phyloP scores from a whole-genome alignment of 371 early-diverging fungal genomes.

The Thermomucor indicae-seudaticae region DNA sequence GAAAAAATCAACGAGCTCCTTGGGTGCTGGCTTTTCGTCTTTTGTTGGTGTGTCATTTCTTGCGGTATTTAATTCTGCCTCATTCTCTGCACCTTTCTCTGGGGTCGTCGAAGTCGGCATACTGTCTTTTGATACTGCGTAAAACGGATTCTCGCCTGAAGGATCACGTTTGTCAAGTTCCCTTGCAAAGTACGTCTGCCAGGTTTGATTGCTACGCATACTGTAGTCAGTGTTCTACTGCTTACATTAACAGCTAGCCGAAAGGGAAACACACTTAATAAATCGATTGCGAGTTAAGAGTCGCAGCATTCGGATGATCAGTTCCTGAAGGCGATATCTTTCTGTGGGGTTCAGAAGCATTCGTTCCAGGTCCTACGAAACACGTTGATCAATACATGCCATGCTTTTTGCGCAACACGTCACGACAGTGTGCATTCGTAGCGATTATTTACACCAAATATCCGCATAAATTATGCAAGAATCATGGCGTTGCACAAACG shows the following conservation, averaged over 20 bases:
- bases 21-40: not conserved
- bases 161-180: slow-evolving; percentile 48
- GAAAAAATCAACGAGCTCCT: slow-evolving; percentile 26
- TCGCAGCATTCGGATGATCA: slow-evolving; percentile 38
- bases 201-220: slow-evolving; percentile 45
- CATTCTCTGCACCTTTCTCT: slow-evolving; percentile 1
- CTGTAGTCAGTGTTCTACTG: not conserved
- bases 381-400: not conserved
- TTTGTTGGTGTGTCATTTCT: slow-evolving; percentile 1
- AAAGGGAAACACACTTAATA: slow-evolving; percentile 26
- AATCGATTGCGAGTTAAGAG: slow-evolving; percentile 34
- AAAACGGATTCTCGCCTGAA: slow-evolving; percentile 27
- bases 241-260: not conserved
- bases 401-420: not conserved
- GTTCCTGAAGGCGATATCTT: slow-evolving; percentile 29
- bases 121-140: too few species aligned
- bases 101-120: not conserved
- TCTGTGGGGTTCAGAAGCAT: slow-evolving; percentile 34
- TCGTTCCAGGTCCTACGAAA: slow-evolving; percentile 33
- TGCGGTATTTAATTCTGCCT: too few species aligned
- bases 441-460: not conserved
- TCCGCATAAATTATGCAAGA: not conserved
- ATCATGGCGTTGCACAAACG: slow-evolving; percentile 26
- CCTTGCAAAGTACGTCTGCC: slow-evolving; percentile 51
- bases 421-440: not conserved